A percentile compares a stretch with the other conserved stretches of the same genome.
These are phyloP conservation scores for Trametes cinnabarina DNA, from an alignment of 768 basidiomycete genomes.

Conservation along the genomic window DNA sequence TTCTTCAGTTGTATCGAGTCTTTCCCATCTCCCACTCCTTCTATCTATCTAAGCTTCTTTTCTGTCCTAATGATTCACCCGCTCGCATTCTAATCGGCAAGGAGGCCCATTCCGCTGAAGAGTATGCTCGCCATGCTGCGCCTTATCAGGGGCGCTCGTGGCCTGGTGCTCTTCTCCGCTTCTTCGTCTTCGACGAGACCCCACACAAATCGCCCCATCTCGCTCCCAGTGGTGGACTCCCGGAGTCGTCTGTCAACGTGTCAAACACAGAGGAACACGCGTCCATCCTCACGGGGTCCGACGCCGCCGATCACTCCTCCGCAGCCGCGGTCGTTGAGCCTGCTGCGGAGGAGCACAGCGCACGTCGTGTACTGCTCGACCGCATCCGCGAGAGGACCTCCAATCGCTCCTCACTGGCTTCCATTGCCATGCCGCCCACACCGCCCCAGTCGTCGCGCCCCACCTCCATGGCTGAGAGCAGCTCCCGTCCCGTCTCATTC, in stretches of 20 bases:
- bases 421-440: slow-evolving; percentile 17
- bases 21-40: slow-evolving; percentile 61
- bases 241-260: slow-evolving; percentile 40
- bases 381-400: slow-evolving; percentile 25
- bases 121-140: slow-evolving; percentile 52
- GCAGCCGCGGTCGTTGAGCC: slow-evolving; percentile 16
- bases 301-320: slow-evolving; percentile 8
- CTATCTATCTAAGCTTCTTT: slow-evolving; percentile 65
- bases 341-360: slow-evolving; percentile 11
- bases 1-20: slow-evolving; percentile 60
- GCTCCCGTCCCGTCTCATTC: slow-evolving; percentile 8
- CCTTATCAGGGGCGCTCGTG: slow-evolving; percentile 52
- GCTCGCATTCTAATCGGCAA: slow-evolving; percentile 60
- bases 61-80: slow-evolving; percentile 54
- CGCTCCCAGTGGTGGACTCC: slow-evolving; percentile 32
- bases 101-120: slow-evolving; percentile 56
- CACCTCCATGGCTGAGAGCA: slow-evolving; percentile 12
- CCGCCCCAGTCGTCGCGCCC: slow-evolving; percentile 15
- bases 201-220: slow-evolving; percentile 35
- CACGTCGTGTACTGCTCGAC: slow-evolving; percentile 21
- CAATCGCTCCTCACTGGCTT: neutral
- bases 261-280: slow-evolving; percentile 10
- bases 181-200: slow-evolving; percentile 56
- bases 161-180: slow-evolving; percentile 59
- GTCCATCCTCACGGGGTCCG: slow-evolving; percentile 2